These are phyloP conservation scores for Neopestalotiopsis sp. DNA, from an alignment of 2,329 filamentous ascomycete genomes.

Conservation along the genomic window DNA sequence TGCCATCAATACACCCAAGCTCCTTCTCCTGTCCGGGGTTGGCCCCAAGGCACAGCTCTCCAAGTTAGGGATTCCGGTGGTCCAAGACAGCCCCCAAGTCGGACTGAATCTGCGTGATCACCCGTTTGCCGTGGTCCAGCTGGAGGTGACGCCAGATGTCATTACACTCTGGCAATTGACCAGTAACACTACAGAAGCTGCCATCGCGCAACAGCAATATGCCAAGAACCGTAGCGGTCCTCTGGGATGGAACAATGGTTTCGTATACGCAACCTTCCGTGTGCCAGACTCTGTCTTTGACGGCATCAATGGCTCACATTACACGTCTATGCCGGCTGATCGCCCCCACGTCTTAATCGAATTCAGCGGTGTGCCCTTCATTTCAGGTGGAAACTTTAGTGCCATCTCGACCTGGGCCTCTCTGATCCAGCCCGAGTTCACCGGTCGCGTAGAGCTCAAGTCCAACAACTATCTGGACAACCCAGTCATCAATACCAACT, in stretches of 20 bases:
- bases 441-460: not conserved
- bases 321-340: not conserved
- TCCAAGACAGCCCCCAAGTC: not conserved
- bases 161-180: not conserved
- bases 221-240: not conserved
- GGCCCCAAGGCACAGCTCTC: not conserved
- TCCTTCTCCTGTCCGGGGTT: slow-evolving; percentile 3
- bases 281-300: slow-evolving; percentile 4
- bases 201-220: not conserved
- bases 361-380: not conserved
- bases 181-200: not conserved
- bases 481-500: not conserved
- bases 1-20: slow-evolving; percentile 6
- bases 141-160: not conserved
- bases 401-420: not conserved
- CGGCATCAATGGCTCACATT: not conserved
- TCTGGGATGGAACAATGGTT: not conserved
- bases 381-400: not conserved
- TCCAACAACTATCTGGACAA: not conserved
- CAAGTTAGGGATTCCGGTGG: not conserved
- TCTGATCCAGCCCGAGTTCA: not conserved
- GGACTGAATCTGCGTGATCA: not conserved
- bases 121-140: not conserved
- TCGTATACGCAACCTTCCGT: not conserved
- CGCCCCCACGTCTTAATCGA: not conserved